These are phyloP conservation scores for Suillus weaverae DNA, from an alignment of 768 basidiomycete species.

Conservation along the genomic window DNA sequence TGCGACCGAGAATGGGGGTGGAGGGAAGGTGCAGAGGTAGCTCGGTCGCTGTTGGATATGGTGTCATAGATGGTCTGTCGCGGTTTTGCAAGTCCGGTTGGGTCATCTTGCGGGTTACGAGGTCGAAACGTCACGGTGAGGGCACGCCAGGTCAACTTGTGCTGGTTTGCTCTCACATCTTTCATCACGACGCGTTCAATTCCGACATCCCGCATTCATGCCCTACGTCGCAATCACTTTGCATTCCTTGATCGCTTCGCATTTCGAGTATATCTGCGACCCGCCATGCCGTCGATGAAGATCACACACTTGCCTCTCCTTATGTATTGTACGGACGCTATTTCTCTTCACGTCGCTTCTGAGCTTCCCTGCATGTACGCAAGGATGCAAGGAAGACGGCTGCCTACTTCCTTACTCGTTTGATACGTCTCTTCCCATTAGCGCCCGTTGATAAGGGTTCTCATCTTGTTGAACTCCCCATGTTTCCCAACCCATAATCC, in stretches of 20 bases:
- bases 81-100: conserved; percentile 20
- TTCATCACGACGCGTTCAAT: conserved; percentile 9
- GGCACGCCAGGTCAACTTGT: conserved; percentile 24
- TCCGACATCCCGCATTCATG: conserved; percentile 22
- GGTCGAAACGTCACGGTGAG: conserved; percentile 20
- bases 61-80: conserved; percentile 36
- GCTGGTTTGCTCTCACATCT: conserved; percentile 18
- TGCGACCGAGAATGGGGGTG: conserved; percentile 44
- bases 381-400: conserved; percentile 25
- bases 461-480: conserved; percentile 26
- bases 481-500: conserved; percentile 21
- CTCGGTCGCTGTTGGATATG: conserved; percentile 38
- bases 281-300: conserved; percentile 28
- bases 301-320: conserved; percentile 40
- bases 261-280: conserved; percentile 20
- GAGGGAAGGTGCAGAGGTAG: conserved; percentile 33
- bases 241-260: conserved; percentile 21
- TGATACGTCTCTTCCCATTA: conserved; percentile 23
- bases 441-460: conserved; percentile 35
- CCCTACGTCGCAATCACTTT: conserved; percentile 15
- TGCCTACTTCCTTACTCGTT: conserved; percentile 31
- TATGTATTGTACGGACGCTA: conserved; percentile 71
- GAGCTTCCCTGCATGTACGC: conserved; percentile 13
- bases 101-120: conserved; percentile 11
- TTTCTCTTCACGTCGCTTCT: conserved; percentile 55